Conservation (phyloP, 805 yeast genomes). For the Saccharomycopsis sp. region DNA sequence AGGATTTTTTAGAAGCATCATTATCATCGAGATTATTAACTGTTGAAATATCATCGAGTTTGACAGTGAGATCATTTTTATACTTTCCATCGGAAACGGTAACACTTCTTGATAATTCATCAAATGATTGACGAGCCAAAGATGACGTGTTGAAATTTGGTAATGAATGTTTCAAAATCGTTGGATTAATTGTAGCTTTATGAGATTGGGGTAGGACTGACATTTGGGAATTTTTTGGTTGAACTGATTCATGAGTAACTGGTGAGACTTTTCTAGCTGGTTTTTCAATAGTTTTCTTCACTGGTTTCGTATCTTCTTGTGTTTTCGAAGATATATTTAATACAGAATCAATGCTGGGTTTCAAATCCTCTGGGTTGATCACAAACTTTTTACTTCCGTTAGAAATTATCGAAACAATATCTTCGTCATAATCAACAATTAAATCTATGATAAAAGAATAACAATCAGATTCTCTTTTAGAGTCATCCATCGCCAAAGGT, state of each 20-base stretch:
- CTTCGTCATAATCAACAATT: constrained; percentile 16
- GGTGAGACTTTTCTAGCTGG: neutral
- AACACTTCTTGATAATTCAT: neutral
- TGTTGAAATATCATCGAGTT: neutral
- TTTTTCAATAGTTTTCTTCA: neutral
- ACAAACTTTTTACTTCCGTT: neutral
- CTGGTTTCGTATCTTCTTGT: neutral
- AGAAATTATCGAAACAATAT: constrained; percentile 6
- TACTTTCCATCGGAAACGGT: neutral
- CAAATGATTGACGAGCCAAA: neutral
- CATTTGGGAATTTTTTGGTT: too few relatives aligned
- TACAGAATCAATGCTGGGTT: constrained; percentile 1
- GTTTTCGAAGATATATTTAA: neutral
- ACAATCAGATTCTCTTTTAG: constrained; percentile 10
- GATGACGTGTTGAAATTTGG: neutral
- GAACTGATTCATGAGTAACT: neutral
- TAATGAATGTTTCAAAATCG: neutral
- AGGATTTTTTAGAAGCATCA: constrained; percentile 5
- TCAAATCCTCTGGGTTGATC: neutral
- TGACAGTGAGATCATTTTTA: constrained; percentile 11
- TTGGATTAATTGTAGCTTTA: neutral
- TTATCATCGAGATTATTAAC: neutral
- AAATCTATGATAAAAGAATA: constrained; percentile 17
- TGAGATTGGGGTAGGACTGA: neutral
- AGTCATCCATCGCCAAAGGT: too few relatives aligned